phyloP scores from a whole-genome alignment of 495 filamentous ascomycete genomes.

The Elasticomyces elasticus region DNA sequence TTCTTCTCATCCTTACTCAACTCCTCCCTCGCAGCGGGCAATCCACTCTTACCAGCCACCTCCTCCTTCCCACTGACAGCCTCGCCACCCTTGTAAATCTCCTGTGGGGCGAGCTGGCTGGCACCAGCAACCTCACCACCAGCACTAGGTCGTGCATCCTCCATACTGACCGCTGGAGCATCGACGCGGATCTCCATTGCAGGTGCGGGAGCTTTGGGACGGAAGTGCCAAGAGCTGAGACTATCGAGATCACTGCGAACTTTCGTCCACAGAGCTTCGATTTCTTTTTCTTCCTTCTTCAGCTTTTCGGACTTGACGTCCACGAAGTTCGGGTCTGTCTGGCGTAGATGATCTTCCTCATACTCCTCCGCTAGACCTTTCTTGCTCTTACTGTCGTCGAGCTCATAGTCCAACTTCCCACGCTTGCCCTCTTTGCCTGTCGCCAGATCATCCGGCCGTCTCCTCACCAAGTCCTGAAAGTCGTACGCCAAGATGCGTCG shows the following conservation, averaged over 20 bases:
- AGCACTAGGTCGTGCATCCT: slow-evolving; percentile 82
- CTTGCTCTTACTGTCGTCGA: slow-evolving; percentile 78
- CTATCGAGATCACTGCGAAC: slow-evolving; percentile 73
- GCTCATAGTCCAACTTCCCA: slow-evolving; percentile 51
- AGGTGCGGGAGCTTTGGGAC: slow-evolving; percentile 70
- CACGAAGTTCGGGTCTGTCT: slow-evolving; percentile 68
- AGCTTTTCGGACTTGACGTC: slow-evolving; percentile 73
- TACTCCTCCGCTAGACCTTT: slow-evolving; percentile 87
- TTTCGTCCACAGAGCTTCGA: slow-evolving; percentile 73
- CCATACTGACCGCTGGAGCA: slow-evolving; percentile 82
- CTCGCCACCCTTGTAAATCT: slow-evolving; percentile 76
- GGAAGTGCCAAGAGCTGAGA: slow-evolving; percentile 90
- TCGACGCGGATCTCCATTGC: slow-evolving; percentile 78
- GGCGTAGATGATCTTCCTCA: slow-evolving; percentile 79
- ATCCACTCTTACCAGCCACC: slow-evolving; percentile 68
- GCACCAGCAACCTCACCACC: slow-evolving; percentile 61
- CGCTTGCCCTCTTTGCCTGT: slow-evolving; percentile 46
- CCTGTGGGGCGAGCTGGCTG: slow-evolving; percentile 82
- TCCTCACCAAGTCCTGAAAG: slow-evolving; percentile 83
- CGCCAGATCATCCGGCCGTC: slow-evolving; percentile 62
- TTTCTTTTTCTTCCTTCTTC: slow-evolving; percentile 73
- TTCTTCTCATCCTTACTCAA: slow-evolving; percentile 84
- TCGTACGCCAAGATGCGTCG: slow-evolving; percentile 81
- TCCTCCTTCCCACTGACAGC: slow-evolving; percentile 53
- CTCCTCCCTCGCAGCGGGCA: slow-evolving; percentile 72